Evolutionary conservation across 306 rosid species (phyloP), one percentile per base, ranked within the genome.

Genomic region (Prunus campanulata): DNA sequence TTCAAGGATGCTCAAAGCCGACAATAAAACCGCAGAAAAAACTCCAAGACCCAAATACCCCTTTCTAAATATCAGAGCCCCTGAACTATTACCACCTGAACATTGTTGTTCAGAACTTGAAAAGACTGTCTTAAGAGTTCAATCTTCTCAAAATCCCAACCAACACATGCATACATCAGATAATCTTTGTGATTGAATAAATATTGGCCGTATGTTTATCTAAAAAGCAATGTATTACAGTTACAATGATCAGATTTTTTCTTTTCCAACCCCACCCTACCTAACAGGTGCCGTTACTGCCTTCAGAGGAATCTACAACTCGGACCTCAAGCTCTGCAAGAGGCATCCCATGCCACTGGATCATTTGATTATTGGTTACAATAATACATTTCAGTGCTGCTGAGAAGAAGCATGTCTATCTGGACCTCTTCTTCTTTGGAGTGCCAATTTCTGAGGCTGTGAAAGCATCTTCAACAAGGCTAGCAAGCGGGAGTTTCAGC

Each of bases 381-480:
- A 57, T 49, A 70, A 77, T 68, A 8, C 47, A 51, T 68, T 0
- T 70, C 42, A 57, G 46, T 24, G 76, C n/a, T 24, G 76, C n/a
- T 49, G 46, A 74, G 61, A 72, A 66, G 66, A 68, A 75, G 77
- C 77, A 48, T 8, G 73, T 48, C 86, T 86, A 89, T 77, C 80
- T 51, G 74, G 80, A 77, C 78, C 66, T 85, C 85, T 90, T 93
- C 83, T 73, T 94, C 91, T 85, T 91, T 18, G 86, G 77, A 55
- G 73, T 84, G 83, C 35, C 66, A 67, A 82, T 30, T 76, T 92
- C 97, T 11, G 83, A 78, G 57, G 80, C 89, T 30, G 19, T 79
- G 81, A 95, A 92, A 51, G 96, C 88, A 74, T 61, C 81, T 78
- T 78, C 57, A n/a, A 95, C 78, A 54, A 95, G 93, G 39, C 29